Percentiles rank a stretch among this genome's conserved stretches.
Evolutionary conservation across 2,329 filamentous ascomycete species (phyloP).

Genomic region (Diaporthe sp.): DNA sequence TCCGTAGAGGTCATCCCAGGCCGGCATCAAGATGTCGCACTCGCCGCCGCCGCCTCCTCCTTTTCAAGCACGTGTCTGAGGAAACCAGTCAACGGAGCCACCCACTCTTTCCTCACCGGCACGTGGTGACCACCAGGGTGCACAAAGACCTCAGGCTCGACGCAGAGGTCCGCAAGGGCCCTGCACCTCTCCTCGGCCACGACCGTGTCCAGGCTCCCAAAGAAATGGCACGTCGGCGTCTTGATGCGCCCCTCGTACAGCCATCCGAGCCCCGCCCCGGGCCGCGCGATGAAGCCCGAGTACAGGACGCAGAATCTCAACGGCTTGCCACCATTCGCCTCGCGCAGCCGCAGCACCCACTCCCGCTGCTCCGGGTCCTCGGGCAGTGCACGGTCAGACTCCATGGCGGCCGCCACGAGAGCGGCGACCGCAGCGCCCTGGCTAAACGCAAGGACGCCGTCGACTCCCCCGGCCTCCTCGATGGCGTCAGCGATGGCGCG

Average conservation of each 20-base stretch:
- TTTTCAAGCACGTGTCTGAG: conserved; percentile 57
- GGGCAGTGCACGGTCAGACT: conserved; percentile 55
- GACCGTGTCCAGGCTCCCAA: conserved; percentile 73
- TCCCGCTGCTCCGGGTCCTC: conserved; percentile 40
- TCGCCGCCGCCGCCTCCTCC: conserved; percentile 4
- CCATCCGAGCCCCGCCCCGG: conserved; percentile 63
- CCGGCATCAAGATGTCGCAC: background rate
- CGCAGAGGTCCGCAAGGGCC: conserved; percentile 65
- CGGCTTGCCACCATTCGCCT: conserved; percentile 59
- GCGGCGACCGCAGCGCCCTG: conserved; percentile 82
- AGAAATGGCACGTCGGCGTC: conserved; percentile 74
- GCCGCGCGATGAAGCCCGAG: conserved; percentile 79
- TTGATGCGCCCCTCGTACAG: conserved; percentile 75
- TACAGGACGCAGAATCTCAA: conserved; percentile 82
- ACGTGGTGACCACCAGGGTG: conserved; percentile 94
- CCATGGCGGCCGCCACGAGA: conserved; percentile 80
- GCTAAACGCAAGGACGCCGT: conserved; percentile 85
- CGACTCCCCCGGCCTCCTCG: conserved; percentile 75
- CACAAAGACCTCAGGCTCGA: conserved; percentile 63
- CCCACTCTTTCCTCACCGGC: conserved; percentile 85
- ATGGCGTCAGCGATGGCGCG: conserved; percentile 55
- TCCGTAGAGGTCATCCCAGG: background rate
- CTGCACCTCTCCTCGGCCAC: conserved; percentile 66
- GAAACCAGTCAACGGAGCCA: conserved; percentile 81
- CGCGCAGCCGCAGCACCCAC: conserved; percentile 64